Evolutionary conservation across 371 early-diverging fungal species (phyloP), one percentile per base, ranked within the genome.

Genomic region (Apophysomyces ossiformis): DNA sequence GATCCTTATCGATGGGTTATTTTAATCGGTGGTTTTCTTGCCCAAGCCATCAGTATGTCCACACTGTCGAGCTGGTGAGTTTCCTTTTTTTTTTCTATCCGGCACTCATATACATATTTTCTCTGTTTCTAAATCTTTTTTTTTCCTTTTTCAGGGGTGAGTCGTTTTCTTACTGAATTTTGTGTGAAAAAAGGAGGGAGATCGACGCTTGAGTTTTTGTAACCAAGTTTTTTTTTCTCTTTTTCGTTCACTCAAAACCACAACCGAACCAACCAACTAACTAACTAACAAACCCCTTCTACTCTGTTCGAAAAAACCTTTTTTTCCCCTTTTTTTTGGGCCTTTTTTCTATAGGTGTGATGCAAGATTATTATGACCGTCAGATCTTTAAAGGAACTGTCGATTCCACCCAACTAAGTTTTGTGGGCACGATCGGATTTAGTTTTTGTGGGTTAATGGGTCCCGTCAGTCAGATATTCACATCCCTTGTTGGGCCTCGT

Each of bases 41-140:
- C 76, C 8, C 76, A 76, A 58, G 76, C 71, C 13, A 69, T 73
- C 39, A 76, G 76, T 18, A 71, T 70, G 70, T 66, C 67, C 47
- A 73, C 69, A n/a, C 46, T 76, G 57, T 73, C 73, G 50, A 73
- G 76, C 56, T 76, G 76, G 76, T 76, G 69, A 63, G 67, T 44
- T 60, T 44, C 54, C 21, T 50, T 18, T 50, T 26, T 50, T 50
- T 26, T 50, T 50, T 50, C 16, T 50, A 32, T 50, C 54, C 8
- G 54, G 21, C 54, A 50, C 54, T 16, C 32, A 26, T 26, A 26
- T 26, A 26, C 32, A 26, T 26, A 26, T 26, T 26, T 3, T 26
- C 32, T 26, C 32, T 26, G 32, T 26, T 26, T 26, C 32, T 26
- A 26, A 26, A 26, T 26, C 32, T 2, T 26, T 26, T 26, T 26